Evolutionary conservation across 257 asterid species (phyloP).

Genomic region (Solanum appendiculatum): DNA sequence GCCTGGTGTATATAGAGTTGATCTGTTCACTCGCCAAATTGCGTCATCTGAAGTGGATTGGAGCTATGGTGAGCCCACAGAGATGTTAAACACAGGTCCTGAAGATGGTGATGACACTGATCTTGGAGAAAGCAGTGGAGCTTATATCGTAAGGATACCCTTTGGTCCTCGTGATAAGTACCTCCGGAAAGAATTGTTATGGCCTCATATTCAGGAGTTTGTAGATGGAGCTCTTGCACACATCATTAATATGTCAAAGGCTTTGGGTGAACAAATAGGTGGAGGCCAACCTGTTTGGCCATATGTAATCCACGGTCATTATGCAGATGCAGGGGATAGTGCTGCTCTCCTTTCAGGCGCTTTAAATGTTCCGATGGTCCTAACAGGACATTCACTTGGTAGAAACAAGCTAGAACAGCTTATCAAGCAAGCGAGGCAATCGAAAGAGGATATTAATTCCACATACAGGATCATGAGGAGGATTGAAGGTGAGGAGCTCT

Average conservation of each 20-base stretch:
- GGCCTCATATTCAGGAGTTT: constrained; percentile 80
- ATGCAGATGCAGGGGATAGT: constrained; percentile 88
- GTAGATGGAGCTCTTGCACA: constrained; percentile 79
- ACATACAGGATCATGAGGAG: constrained; percentile 78
- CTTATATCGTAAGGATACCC: constrained; percentile 68
- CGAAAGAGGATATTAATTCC: constrained; percentile 78
- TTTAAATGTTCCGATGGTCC: constrained; percentile 78
- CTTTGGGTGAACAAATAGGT: constrained; percentile 67
- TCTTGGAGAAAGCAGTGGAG: constrained; percentile 73
- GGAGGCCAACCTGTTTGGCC: constrained; percentile 77
- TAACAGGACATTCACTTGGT: constrained; percentile 80
- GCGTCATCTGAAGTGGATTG: constrained; percentile 76
- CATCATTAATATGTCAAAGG: constrained; percentile 70
- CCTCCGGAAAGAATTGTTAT: constrained; percentile 51
- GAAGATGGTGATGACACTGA: constrained; percentile 43
- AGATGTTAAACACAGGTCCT: constrained; percentile 53
- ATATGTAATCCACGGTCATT: constrained; percentile 74
- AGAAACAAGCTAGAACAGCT: constrained; percentile 84
- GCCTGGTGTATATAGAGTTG: constrained; percentile 77
- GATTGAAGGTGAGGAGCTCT: constrained; percentile 76
- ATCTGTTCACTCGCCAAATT: constrained; percentile 73
- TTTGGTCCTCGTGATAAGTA: constrained; percentile 75
- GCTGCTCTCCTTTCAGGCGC: constrained; percentile 87
- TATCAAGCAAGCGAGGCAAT: constrained; percentile 68
- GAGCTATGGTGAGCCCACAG: constrained; percentile 82